These are phyloP conservation scores for Schizochytrium sp. DNA, from an alignment of 108 stramenopile genomes.

Conservation along the genomic window DNA sequence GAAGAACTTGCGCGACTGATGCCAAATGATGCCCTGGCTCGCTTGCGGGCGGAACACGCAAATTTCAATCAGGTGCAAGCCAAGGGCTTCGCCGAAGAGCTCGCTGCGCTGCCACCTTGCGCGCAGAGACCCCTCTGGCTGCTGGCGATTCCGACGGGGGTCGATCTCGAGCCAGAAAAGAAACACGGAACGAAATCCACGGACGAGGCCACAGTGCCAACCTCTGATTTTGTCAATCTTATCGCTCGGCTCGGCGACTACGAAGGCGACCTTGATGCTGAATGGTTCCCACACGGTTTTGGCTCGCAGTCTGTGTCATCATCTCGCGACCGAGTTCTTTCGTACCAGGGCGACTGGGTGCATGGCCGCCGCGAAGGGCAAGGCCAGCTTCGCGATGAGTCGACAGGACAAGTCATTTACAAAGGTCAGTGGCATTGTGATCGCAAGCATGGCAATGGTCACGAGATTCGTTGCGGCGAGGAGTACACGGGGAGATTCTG, in stretches of 20 bases:
- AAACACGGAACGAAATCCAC: no score
- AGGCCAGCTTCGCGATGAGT: background rate
- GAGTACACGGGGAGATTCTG: background rate
- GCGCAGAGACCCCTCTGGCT: background rate
- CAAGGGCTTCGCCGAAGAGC: background rate
- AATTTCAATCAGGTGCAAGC: background rate
- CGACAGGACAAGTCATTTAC: background rate
- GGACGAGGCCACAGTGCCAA: no score
- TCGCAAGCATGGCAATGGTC: background rate
- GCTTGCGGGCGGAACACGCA: background rate
- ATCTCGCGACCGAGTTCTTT: background rate
- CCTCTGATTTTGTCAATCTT: background rate
- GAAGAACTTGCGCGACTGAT: background rate
- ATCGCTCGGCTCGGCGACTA: background rate
- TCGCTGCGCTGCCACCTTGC: background rate
- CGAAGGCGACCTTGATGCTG: background rate
- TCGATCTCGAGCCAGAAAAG: background rate
- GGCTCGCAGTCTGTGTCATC: background rate
- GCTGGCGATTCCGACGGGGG: background rate
- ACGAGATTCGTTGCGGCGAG: background rate
- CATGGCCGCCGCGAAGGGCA: background rate
- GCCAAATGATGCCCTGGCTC: background rate
- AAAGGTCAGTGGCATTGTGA: background rate
- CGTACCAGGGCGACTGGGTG: background rate
- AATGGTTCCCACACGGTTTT: background rate